phyloP scores from a whole-genome alignment of 768 basidiomycete genomes.

The Lentinula lateritia region DNA sequence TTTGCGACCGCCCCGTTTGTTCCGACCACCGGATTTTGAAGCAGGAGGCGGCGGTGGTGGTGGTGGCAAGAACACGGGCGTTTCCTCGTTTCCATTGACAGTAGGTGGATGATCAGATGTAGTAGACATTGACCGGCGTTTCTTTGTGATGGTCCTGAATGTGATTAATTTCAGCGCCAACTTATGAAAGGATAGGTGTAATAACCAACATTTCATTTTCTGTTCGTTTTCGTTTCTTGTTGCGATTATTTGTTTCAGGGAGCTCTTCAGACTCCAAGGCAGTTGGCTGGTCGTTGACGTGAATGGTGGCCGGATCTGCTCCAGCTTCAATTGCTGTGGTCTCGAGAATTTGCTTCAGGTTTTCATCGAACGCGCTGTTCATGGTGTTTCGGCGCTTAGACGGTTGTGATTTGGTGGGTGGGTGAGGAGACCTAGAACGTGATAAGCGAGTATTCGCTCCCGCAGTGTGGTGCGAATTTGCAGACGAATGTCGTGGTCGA shows the following conservation, averaged over 20 bases:
- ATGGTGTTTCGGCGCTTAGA: slow-evolving; percentile 92
- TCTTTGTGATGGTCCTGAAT: slow-evolving; percentile 44
- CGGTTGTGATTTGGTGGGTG: slow-evolving; percentile 41
- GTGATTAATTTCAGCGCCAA: background rate
- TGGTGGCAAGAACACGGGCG: slow-evolving; percentile 11
- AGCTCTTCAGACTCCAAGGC: slow-evolving; percentile 45
- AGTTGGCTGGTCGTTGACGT: slow-evolving; percentile 28
- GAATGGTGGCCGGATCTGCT: slow-evolving; percentile 22
- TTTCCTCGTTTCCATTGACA: slow-evolving; percentile 21
- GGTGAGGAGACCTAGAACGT: slow-evolving; percentile 68
- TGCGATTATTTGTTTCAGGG: slow-evolving; percentile 34
- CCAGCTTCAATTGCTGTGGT: slow-evolving; percentile 70
- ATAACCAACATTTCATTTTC: slow-evolving; percentile 66
- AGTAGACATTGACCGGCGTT: slow-evolving; percentile 73
- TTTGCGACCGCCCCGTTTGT: slow-evolving; percentile 43
- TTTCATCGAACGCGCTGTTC: slow-evolving; percentile 95
- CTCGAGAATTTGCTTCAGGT: slow-evolving; percentile 70
- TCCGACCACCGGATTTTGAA: slow-evolving; percentile 23
- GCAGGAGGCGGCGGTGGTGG: slow-evolving; percentile 27
- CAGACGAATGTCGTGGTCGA: slow-evolving; percentile 53
- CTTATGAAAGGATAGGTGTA: background rate
- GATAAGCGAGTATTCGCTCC: slow-evolving; percentile 53
- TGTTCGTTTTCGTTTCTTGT: slow-evolving; percentile 69
- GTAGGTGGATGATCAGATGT: slow-evolving; percentile 52
- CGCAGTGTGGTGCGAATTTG: slow-evolving; percentile 49